phyloP scores from a whole-genome alignment of 2,329 filamentous ascomycete genomes.

The Epichloe elymi region DNA sequence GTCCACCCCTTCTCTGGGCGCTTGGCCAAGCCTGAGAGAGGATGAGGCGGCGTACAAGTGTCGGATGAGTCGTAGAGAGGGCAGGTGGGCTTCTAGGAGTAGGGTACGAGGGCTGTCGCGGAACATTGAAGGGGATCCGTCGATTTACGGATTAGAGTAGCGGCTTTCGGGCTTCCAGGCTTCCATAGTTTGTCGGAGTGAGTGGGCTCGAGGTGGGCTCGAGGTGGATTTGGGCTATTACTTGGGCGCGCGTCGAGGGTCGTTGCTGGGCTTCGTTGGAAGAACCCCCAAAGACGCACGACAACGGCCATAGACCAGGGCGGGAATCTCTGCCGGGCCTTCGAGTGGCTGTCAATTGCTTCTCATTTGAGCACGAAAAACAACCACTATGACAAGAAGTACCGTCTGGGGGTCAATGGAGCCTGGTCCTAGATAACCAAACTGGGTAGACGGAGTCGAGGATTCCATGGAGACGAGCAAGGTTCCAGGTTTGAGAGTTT shows the following conservation, averaged over 20 bases:
- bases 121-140: background rate
- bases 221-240: conserved; percentile 4
- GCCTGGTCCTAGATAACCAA: conserved; percentile 2
- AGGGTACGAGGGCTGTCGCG: background rate
- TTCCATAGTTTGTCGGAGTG: background rate
- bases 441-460: conserved; percentile 3
- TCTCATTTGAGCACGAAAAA: background rate
- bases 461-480: conserved; percentile 5
- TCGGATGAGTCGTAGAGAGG: conserved; percentile 2
- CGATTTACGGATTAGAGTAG: background rate
- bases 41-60: conserved; percentile 6
- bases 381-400: background rate
- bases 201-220: conserved; percentile 3
- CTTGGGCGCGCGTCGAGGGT: conserved; percentile 2
- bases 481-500: conserved; percentile 6
- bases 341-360: background rate
- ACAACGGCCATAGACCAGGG: background rate
- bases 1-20: background rate
- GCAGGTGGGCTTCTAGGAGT: background rate
- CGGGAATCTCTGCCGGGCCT: background rate
- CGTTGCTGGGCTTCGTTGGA: background rate
- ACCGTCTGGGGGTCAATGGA: conserved; percentile 2
- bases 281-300: background rate
- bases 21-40: conserved; percentile 2
- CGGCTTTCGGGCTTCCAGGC: background rate